A percentile compares a stretch with the other conserved stretches of the same genome.
Evolutionary conservation across 768 basidiomycete genomes (phyloP).

Genomic region (Mrakia gelida): DNA sequence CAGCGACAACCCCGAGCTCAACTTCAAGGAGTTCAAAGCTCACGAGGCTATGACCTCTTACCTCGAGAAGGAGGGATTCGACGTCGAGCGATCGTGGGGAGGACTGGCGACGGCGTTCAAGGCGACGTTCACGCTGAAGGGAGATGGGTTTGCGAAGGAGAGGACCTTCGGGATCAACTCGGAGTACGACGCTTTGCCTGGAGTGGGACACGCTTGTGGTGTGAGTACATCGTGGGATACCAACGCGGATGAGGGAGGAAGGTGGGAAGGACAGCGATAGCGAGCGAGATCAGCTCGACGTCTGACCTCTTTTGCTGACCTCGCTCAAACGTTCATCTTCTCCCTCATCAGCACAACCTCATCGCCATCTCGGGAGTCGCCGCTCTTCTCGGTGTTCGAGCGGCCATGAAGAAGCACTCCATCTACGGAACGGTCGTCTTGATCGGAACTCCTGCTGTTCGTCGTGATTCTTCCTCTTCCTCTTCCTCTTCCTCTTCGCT

Average conservation of each 20-base stretch:
- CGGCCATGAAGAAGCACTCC: conserved; percentile 35
- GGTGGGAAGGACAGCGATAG: too few species aligned
- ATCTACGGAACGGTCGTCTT: conserved; percentile 36
- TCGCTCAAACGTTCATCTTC: too few species aligned
- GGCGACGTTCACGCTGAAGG: conserved; percentile 34
- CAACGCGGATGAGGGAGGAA: too few species aligned
- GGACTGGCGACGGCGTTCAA: conserved; percentile 35
- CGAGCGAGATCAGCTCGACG: too few species aligned
- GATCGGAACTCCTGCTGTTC: conserved; percentile 36
- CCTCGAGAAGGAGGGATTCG: conserved; percentile 13
- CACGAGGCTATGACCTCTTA: conserved; percentile 13
- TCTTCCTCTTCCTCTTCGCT: neutral
- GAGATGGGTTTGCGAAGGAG: conserved; percentile 24
- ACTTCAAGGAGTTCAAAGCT: conserved; percentile 16
- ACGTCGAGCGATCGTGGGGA: conserved; percentile 4
- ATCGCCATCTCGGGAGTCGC: conserved; percentile 38
- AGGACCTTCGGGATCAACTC: conserved; percentile 35
- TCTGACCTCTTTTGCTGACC: neutral
- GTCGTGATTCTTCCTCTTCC: neutral
- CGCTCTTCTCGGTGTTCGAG: conserved; percentile 34
- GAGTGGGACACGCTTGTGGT: conserved; percentile 36
- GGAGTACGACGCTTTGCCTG: conserved; percentile 38
- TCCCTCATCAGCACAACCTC: conserved; percentile 33
- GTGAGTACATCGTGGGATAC: neutral
- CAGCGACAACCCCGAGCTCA: conserved; percentile 28